Percentiles rank a stretch among this genome's conserved stretches.
These are phyloP conservation scores for bread wheat (Triticum aestivum) DNA, from an alignment of 176 grass and related monocot genomes.

Conservation along the genomic window IWGSC_CS_RefSeq_v2.1 NC_057798.1:405625159-405625658, in stretches of 20 bases:
- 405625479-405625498: conserved; percentile 64
- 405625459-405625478: conserved; percentile 56
- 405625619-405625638: conserved; percentile 82
- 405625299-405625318: conserved; percentile 44
- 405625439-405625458: conserved; percentile 49
- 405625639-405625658: conserved; percentile 72
- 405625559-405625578: conserved; percentile 60
- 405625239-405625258: neutral
- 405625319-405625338: conserved; percentile 72
- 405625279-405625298: conserved; percentile 44
- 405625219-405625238: conserved; percentile 1
- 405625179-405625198: conserved; percentile 9
- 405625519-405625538: conserved; percentile 59
- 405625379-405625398: conserved; percentile 64
- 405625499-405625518: conserved; percentile 63
- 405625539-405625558: conserved; percentile 70
- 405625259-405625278: conserved; percentile 13
- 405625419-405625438: conserved; percentile 47
- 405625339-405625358: conserved; percentile 65
- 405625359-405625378: conserved; percentile 56
- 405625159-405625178: neutral
- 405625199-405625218: neutral
- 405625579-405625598: conserved; percentile 77
- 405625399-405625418: conserved; percentile 72
- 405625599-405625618: conserved; percentile 65